Base-by-base conservation (phyloP, 345 rosid genomes). In the Laguncularia racemosa region DNA sequence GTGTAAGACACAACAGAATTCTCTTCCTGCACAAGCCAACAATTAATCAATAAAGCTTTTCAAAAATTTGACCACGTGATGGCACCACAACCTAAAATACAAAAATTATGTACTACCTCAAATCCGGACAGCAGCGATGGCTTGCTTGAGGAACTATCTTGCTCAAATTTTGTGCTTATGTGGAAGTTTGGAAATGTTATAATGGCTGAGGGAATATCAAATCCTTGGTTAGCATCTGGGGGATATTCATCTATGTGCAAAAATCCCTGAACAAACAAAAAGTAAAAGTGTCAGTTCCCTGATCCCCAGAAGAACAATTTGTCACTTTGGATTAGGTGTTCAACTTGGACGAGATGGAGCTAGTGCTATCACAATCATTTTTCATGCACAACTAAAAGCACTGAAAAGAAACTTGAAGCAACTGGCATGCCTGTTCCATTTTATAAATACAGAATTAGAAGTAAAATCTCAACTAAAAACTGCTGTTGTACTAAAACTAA, bases 141-240 rank as follows among this genome's bases (percentile, higher is more conserved):
- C 46, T 55, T 68, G 52, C 53, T 68, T 50, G 60, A 47, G 56
- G 60, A 59, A 50, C 69, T 78, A 60, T 68, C 67, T 63, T 57
- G 46, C 44, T 67, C 55, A 58, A 85, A 85, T 55, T 55, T 52
- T 69, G 76, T 70, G 58, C 76, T 76, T 60, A 90, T 73, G 12
- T 76, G 65, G 58, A 78, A 76, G 67, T 73, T 45, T 4, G 97
- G 95, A 64, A 84, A 95, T 71, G 83, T 84, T 69, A 90, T 73
- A 43, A 79, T 67, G 52, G 99, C 97, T n/a, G 97, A 86, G 48
- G 97, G 97, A 64, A 95, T 90, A 71, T 95, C 96, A 54, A 81
- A 90, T 66, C 99, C 96, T 79, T 90, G 97, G 72, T 90, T 90
- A 66, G 97, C 99, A 84, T 90, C 97, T 10, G 99, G 97, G 57